Evolutionary conservation across 768 basidiomycete genomes (phyloP), one percentile per base, ranked within the genome.

Genomic region (Trametes punicea): DNA sequence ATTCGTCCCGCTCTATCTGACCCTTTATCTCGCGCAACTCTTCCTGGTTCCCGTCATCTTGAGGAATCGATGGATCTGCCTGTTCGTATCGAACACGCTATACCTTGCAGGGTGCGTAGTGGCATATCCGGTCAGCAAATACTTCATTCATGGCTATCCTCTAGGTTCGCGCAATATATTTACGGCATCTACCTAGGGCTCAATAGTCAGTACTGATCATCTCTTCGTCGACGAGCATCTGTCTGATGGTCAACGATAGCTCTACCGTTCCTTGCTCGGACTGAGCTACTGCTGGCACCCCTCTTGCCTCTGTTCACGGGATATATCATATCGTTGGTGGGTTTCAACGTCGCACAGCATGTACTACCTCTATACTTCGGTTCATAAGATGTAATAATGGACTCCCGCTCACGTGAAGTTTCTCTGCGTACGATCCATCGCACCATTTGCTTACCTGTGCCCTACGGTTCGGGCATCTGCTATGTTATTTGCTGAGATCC

Each of bases 1-100:
- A 3, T 98, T 98, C 78, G 96, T 98, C 72, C 94, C 94, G 18
- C 76, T 94, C 56, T 96, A 90, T 73, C 81, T 97, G 56, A 87
- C 90, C 9, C 81, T 97, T 51, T 97, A 97, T 69, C 75, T 93
- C 56, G 89, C 88, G 0, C 92, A 98, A 67, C 79, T 97, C 10
- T 84, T 95, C 60, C 78, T 98, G 10, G 81, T 91, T 2, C 88
- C 92, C 2, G 79, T 98, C 44, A 77, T 98, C 46, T 80, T 90
- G 34, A 83, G 82, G 65, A 84, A 85, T 63, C 91, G 89, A 63
- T 98, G 95, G 95, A 82, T 95, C n/a, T 96, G 93, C 67, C 78
- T 98, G 34, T 88, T 89, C 76, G 78, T 94, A 21, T 96, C 94
- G 45, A 98, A 98, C 61, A 95, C 93, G 1, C 73, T 95, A 9